phyloP scores from a whole-genome alignment of 257 asterid genomes.

The Forsythia suspensa region DNA sequence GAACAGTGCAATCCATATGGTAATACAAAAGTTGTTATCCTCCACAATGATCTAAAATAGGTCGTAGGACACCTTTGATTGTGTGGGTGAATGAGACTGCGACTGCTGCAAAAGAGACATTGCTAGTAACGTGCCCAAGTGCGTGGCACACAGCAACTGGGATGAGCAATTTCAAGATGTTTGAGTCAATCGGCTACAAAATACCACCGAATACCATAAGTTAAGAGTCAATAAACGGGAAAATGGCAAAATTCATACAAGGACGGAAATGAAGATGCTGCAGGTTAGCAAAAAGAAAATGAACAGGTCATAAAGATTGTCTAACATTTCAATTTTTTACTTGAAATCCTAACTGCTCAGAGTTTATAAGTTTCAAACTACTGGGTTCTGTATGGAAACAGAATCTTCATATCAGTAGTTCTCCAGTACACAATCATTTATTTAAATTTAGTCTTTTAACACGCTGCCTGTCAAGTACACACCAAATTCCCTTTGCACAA shows the following conservation, averaged over 20 bases:
- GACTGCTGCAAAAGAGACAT: constrained; percentile 84
- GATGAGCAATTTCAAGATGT: constrained; percentile 74
- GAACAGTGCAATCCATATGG: background rate
- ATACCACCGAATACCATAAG: constrained; percentile 7
- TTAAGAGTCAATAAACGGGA: background rate
- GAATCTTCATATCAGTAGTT: no score
- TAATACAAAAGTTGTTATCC: background rate
- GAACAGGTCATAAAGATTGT: background rate
- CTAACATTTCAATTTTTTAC: no score
- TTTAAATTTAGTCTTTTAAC: background rate
- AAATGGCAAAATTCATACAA: background rate
- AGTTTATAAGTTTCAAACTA: no score
- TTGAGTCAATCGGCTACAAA: constrained; percentile 64
- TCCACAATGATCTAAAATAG: background rate
- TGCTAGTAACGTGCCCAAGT: constrained; percentile 79
- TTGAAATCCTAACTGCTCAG: no score
- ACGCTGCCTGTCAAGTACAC: background rate
- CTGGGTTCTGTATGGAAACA: no score
- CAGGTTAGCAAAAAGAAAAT: background rate
- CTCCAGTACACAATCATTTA: background rate
- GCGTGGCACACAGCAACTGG: constrained; percentile 85
- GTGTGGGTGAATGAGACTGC: constrained; percentile 97
- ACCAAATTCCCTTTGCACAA: background rate
- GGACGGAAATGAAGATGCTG: background rate
- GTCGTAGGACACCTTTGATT: constrained; percentile 55